phyloP scores from a whole-genome alignment of 495 filamentous ascomycete species.

The Xylona heveae region DNA sequence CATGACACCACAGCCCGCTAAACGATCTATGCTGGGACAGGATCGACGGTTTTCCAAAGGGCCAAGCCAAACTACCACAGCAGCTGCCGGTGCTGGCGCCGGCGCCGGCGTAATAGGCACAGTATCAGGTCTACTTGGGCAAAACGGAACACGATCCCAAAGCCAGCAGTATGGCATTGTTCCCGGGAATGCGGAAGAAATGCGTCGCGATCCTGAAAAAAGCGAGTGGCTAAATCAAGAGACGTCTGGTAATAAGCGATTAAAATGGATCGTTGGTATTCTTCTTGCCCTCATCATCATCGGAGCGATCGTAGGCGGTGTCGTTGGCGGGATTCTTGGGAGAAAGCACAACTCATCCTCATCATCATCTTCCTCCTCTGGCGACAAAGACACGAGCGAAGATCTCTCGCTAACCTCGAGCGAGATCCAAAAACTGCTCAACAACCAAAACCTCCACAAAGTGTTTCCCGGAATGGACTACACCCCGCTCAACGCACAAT shows the following conservation, averaged over 20 bases:
- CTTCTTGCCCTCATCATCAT: conserved; percentile 40
- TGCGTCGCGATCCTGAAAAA: conserved; percentile 21
- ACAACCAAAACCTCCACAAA: conserved; percentile 63
- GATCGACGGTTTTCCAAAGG: conserved; percentile 12
- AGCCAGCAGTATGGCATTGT: conserved; percentile 33
- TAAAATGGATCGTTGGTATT: conserved; percentile 43
- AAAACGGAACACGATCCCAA: conserved; percentile 13
- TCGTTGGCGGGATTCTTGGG: conserved; percentile 50
- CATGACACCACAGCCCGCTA: conserved; percentile 17
- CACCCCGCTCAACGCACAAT: conserved; percentile 77
- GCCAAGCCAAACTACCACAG: conserved; percentile 21
- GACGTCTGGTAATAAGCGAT: conserved; percentile 40
- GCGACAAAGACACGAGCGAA: conserved; percentile 23
- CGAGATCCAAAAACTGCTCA: conserved; percentile 66
- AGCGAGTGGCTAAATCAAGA: conserved; percentile 34
- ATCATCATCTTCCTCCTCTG: conserved; percentile 3
- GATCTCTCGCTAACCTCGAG: conserved; percentile 51
- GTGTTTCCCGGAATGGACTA: conserved; percentile 97
- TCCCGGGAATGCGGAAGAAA: conserved; percentile 16
- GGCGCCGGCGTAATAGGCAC: conserved; percentile 23
- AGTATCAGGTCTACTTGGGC: conserved; percentile 17
- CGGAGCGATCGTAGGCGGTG: conserved; percentile 54
- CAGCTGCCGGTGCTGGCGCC: conserved; percentile 29
- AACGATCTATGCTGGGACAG: conserved; percentile 31
- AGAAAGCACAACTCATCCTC: conserved; percentile 14